Evolutionary conservation across 2,329 filamentous ascomycete genomes (phyloP).

Genomic region (Neoscytalidium dimidiatum): DNA sequence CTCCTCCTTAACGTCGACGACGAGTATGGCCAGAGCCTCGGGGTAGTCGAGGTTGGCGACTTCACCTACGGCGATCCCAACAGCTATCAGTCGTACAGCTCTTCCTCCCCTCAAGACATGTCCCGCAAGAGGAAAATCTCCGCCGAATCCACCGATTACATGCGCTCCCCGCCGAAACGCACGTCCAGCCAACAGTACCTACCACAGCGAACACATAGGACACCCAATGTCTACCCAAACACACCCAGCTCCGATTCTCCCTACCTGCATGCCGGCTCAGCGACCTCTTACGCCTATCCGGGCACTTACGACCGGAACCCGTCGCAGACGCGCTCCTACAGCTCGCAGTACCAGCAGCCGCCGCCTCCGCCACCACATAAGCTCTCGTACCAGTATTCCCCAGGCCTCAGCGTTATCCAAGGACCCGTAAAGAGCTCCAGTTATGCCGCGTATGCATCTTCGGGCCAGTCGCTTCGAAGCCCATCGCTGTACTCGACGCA

Average conservation of each 20-base stretch:
- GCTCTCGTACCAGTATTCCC: conserved; percentile 23
- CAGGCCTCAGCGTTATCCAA: conserved; percentile 20
- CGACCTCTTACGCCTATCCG: conserved; percentile 36
- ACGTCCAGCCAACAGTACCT: conserved; percentile 47
- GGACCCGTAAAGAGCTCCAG: conserved; percentile 31
- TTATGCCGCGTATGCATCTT: conserved; percentile 17
- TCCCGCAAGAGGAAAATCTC: conserved; percentile 61
- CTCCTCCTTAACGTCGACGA: conserved; percentile 63
- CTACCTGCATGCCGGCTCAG: conserved; percentile 38
- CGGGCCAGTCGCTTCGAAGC: conserved; percentile 24
- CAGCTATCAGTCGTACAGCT: conserved; percentile 34
- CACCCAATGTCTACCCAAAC: conserved; percentile 31
- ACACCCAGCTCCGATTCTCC: conserved; percentile 36
- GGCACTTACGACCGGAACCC: conserved; percentile 42
- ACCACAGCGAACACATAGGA: conserved; percentile 2
- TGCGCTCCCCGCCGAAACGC: conserved; percentile 52
- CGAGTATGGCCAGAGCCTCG: conserved; percentile 52
- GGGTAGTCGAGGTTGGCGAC: conserved; percentile 58
- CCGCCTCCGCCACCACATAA: conserved; percentile 22
- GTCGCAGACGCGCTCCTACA: conserved; percentile 23
- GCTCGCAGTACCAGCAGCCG: conserved; percentile 16
- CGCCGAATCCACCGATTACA: conserved; percentile 49
- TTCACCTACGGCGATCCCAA: conserved; percentile 60
- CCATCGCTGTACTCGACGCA: conserved; percentile 24
- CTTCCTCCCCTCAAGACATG: conserved; percentile 32